Percentiles rank a stretch among this genome's conserved stretches.
Evolutionary conservation across 2,329 filamentous ascomycete species (phyloP).

Genomic region (Colletotrichum tabaci): DNA sequence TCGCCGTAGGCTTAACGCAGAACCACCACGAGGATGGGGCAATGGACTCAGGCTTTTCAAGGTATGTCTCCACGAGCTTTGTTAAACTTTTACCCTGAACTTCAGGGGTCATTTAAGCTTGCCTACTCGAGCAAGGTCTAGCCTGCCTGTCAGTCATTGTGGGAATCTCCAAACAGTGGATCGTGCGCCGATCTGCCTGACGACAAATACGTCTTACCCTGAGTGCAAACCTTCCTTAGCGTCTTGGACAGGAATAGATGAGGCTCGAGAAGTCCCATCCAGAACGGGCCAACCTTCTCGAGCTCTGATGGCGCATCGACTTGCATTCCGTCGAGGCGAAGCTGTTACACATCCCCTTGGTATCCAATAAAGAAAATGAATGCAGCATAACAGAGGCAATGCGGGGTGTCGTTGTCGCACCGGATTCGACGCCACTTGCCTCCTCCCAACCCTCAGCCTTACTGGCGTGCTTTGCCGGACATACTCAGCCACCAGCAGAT

Average conservation of each 20-base stretch:
- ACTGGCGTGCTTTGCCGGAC: slow-evolving; percentile 3
- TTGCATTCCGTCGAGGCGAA: background rate
- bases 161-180: background rate
- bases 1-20: background rate
- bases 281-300: background rate
- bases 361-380: background rate
- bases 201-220: background rate
- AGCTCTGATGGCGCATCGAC: background rate
- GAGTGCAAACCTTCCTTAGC: background rate
- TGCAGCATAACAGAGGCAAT: background rate
- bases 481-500: background rate
- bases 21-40: background rate
- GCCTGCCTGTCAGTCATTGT: slow-evolving; percentile 2
- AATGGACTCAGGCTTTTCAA: background rate
- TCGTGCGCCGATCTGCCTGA: slow-evolving; percentile 1
- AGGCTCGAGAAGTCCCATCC: background rate
- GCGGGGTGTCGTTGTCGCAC: slow-evolving; percentile 1
- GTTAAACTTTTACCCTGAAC: background rate
- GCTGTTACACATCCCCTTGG: background rate
- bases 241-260: background rate
- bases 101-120: slow-evolving; percentile 22
- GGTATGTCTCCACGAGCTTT: background rate
- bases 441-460: slow-evolving; percentile 24
- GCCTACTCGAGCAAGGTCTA: slow-evolving; percentile 13
- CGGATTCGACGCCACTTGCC: slow-evolving; percentile 11